These are phyloP conservation scores for Plantago coronopus DNA, from an alignment of 305 asterid genomes.

Conservation along the genomic window DNA sequence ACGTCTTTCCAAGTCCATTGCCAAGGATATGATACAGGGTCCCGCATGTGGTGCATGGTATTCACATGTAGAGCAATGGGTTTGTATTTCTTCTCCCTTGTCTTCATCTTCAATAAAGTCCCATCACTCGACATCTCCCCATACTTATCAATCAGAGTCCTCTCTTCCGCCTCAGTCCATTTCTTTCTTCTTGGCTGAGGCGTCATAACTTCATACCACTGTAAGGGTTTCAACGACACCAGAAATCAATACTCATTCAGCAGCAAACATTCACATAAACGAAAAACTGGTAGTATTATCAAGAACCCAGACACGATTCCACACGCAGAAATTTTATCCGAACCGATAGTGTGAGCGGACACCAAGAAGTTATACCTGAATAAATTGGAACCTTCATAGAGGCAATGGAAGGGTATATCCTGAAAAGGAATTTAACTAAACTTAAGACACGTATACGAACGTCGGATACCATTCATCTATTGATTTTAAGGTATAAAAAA, in stretches of 20 bases:
- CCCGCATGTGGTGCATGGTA: constrained; percentile 56
- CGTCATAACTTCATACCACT: constrained; percentile 46
- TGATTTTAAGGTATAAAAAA: not conserved
- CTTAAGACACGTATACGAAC: not conserved
- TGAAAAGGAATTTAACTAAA: not conserved
- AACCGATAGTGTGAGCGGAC: not conserved
- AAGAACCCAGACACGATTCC: constrained; percentile 20
- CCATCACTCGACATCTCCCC: constrained; percentile 78
- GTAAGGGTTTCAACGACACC: constrained; percentile 24
- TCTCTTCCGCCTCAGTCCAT: constrained; percentile 97
- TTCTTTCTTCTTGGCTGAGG: constrained; percentile 88
- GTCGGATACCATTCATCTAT: not conserved
- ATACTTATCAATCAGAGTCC: constrained; percentile 81
- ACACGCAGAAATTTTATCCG: no score
- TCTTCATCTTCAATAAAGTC: constrained; percentile 76
- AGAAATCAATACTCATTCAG: constrained; percentile 23
- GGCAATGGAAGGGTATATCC: not conserved
- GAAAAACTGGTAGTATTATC: constrained; percentile 6
- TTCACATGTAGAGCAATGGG: constrained; percentile 85
- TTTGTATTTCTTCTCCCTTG: constrained; percentile 79
- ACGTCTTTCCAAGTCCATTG: constrained; percentile 98
- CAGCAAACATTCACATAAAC: constrained; percentile 1
- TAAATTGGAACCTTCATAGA: constrained; percentile 8
- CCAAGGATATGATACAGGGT: constrained; percentile 78
- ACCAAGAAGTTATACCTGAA: not conserved